Conservation (phyloP, 2,329 filamentous ascomycete genomes). For the Botryotinia calthae region DNA sequence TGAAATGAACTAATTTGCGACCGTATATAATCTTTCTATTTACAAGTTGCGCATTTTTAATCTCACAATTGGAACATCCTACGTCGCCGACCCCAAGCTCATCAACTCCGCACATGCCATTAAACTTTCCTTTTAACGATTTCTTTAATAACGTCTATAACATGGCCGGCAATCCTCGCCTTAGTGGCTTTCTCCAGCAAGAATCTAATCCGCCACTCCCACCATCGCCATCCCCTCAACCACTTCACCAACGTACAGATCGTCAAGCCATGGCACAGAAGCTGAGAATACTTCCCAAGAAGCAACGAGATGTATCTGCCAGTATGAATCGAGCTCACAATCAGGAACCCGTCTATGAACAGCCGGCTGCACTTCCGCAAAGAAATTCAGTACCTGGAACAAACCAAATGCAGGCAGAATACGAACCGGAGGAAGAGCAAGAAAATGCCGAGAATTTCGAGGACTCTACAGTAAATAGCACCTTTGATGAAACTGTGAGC, state of each 20-base stretch:
- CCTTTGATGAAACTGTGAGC: slow-evolving; percentile 19
- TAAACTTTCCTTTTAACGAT: not conserved
- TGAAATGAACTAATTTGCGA: not conserved
- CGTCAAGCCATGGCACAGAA: slow-evolving; percentile 5
- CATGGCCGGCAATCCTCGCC: not conserved
- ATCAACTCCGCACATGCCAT: not conserved
- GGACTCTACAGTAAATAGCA: not conserved
- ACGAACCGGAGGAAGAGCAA: not conserved
- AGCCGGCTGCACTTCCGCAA: not conserved
- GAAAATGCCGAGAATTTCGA: slow-evolving; percentile 4
- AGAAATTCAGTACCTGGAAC: not conserved
- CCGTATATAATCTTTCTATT: not conserved
- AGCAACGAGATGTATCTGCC: slow-evolving; percentile 2
- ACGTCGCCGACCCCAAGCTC: too few species aligned
- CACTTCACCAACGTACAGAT: not conserved
- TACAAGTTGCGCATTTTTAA: not conserved
- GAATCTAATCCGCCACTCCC: not conserved
- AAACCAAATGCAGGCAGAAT: not conserved
- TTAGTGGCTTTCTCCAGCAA: not conserved
- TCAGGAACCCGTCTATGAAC: not conserved
- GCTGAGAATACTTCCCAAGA: slow-evolving; percentile 3
- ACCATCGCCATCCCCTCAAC: slow-evolving; percentile 3
- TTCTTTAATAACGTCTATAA: slow-evolving; percentile 6
- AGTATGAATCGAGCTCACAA: slow-evolving; percentile 1
- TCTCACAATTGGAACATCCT: not conserved